Percentiles rank a stretch among this genome's conserved stretches.
These are phyloP conservation scores for Telopea speciosissima DNA, from an alignment of 177 flowering plant genomes.

Conservation along the genomic window DNA sequence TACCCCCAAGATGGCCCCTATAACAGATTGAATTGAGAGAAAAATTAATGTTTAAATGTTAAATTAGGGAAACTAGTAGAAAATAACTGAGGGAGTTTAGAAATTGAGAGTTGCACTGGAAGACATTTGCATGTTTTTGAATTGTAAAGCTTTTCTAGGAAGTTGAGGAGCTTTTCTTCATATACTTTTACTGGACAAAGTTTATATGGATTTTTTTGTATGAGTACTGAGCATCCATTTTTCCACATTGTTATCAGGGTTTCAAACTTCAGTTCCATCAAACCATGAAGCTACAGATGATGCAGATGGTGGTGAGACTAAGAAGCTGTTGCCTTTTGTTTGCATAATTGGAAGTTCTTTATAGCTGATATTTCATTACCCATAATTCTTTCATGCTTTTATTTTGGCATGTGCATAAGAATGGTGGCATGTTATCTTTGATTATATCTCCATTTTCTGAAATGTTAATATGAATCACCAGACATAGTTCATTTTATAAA, in stretches of 20 bases:
- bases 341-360: neutral
- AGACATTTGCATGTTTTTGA: neutral
- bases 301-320: conserved; percentile 58
- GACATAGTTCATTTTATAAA: too few species aligned
- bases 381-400: neutral
- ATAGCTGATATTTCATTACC: neutral
- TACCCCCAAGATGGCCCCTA: neutral
- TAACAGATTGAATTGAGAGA: neutral
- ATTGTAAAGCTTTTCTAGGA: neutral
- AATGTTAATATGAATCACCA: neutral
- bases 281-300: conserved; percentile 38
- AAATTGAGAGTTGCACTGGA: neutral
- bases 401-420: neutral
- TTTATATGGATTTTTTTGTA: neutral
- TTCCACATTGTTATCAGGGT: conserved; percentile 35
- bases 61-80: neutral
- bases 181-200: neutral
- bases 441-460: neutral
- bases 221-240: neutral
- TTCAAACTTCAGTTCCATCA: conserved; percentile 31
- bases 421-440: neutral
- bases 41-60: neutral
- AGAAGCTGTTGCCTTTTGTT: neutral
- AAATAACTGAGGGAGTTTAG: neutral
- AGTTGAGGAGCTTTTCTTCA: neutral